Evolutionary conservation across 2,329 filamentous ascomycete species (phyloP).

Genomic region (Gnomoniopsis smithogilvyi): DNA sequence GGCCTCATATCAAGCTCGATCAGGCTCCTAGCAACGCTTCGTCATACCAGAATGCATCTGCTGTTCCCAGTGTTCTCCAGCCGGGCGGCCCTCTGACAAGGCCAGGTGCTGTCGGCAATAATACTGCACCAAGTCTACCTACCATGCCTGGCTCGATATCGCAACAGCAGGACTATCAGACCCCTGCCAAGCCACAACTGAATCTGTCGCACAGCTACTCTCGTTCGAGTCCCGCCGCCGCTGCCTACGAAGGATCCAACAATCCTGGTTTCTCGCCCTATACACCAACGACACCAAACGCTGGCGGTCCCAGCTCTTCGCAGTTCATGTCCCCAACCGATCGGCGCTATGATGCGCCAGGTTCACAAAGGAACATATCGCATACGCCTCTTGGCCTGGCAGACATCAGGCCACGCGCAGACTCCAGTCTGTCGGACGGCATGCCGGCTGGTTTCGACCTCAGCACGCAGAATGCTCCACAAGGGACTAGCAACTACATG

Average conservation of each 20-base stretch:
- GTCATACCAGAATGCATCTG: conserved; percentile 34
- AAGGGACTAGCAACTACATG: conserved; percentile 85
- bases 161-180: conserved; percentile 55
- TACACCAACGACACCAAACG: conserved; percentile 63
- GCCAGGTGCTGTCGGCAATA: conserved; percentile 34
- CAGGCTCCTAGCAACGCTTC: conserved; percentile 36
- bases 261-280: conserved; percentile 51
- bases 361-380: conserved; percentile 61
- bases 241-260: conserved; percentile 42
- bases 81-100: conserved; percentile 40
- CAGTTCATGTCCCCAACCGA: conserved; percentile 64
- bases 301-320: conserved; percentile 44
- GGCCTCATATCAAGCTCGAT: conserved; percentile 51
- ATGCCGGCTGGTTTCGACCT: conserved; percentile 60
- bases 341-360: conserved; percentile 53
- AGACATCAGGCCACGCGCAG: conserved; percentile 84
- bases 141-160: conserved; percentile 42
- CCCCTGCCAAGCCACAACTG: conserved; percentile 64
- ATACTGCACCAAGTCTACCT: conserved; percentile 43
- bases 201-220: conserved; percentile 73
- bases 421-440: conserved; percentile 75
- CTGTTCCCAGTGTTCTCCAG: conserved; percentile 57
- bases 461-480: conserved; percentile 61
- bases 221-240: conserved; percentile 71
- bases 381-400: conserved; percentile 89